phyloP scores from a whole-genome alignment of 2,329 filamentous ascomycete genomes.

The Coniella lustricola region DNA sequence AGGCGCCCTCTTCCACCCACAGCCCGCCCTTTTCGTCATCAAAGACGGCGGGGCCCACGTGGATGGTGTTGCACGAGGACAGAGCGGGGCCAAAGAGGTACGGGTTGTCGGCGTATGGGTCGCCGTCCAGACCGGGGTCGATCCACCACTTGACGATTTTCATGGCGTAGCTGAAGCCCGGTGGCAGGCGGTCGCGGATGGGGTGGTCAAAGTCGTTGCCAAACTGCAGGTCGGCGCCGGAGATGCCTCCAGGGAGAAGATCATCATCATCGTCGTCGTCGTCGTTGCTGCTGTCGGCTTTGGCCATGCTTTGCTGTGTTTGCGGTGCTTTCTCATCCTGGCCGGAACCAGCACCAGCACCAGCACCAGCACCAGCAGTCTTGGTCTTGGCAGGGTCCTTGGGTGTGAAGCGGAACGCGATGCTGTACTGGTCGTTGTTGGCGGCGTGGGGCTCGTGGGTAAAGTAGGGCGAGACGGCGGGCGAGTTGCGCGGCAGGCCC shows the following conservation, averaged over 20 bases:
- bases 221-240: constrained; percentile 71
- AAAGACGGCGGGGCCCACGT: constrained; percentile 51
- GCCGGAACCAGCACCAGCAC: neutral
- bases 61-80: constrained; percentile 70
- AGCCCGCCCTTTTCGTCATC: constrained; percentile 43
- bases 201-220: constrained; percentile 94
- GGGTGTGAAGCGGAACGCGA: constrained; percentile 72
- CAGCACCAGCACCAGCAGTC: too few relatives aligned
- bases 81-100: constrained; percentile 80
- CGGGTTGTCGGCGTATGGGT: constrained; percentile 79
- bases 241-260: constrained; percentile 41
- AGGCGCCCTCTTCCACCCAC: constrained; percentile 60
- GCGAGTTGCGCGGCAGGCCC: constrained; percentile 66
- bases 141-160: constrained; percentile 84
- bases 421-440: constrained; percentile 73
- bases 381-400: constrained; percentile 34
- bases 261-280: constrained; percentile 15
- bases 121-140: constrained; percentile 84
- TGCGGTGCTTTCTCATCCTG: constrained; percentile 13
- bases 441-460: constrained; percentile 56
- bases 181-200: constrained; percentile 77
- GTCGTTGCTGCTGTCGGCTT: too few relatives aligned
- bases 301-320: too few relatives aligned
- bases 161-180: constrained; percentile 78
- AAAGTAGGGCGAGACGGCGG: constrained; percentile 72